phyloP scores from a whole-genome alignment of 2,329 filamentous ascomycete genomes.

The Tolypocladium ophioglossoides region DNA sequence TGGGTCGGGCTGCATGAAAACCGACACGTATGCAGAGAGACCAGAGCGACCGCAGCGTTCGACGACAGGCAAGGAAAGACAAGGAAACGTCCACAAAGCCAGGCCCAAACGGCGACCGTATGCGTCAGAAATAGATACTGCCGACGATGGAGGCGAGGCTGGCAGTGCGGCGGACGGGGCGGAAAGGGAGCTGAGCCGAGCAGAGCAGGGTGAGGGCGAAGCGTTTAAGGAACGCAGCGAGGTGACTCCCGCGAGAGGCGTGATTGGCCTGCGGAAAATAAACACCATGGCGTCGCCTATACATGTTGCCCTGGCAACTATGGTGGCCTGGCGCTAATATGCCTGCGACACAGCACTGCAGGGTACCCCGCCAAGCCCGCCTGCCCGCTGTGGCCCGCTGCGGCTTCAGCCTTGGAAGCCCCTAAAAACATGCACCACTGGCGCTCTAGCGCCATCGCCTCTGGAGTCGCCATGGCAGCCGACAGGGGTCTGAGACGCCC shows the following conservation, averaged over 20 bases:
- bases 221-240: conserved; percentile 3
- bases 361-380: not conserved
- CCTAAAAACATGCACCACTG: not conserved
- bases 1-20: not conserved
- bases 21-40: not conserved
- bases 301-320: conserved; percentile 1
- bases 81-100: not conserved
- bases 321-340: not conserved
- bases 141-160: not conserved
- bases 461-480: conserved; percentile 12
- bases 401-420: not conserved
- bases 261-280: conserved; percentile 3
- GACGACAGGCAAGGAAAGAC: not conserved
- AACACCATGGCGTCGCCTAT: not conserved
- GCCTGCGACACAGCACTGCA: not conserved
- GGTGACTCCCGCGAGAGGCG: conserved; percentile 1
- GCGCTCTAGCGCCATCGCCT: not conserved
- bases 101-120: conserved; percentile 1
- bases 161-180: not conserved
- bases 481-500: conserved; percentile 7
- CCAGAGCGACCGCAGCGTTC: not conserved
- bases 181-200: not conserved
- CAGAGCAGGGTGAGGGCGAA: not conserved
- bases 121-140: not conserved
- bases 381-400: not conserved